Evolutionary conservation across 345 rosid species (phyloP), one percentile per base, ranked within the genome.

Genomic region (Limnanthes douglasii): DNA sequence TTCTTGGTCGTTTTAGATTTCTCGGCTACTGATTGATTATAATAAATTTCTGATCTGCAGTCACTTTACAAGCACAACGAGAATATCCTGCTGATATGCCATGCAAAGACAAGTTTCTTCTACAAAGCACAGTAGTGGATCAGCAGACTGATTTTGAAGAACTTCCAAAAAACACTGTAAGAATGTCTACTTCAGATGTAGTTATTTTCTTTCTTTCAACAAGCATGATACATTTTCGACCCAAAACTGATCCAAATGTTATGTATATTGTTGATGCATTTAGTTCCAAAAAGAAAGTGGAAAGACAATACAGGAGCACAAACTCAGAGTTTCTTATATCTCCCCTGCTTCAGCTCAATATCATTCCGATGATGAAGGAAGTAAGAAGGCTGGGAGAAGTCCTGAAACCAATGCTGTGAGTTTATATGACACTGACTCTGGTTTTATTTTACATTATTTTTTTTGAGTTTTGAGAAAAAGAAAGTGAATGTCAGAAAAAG

Each of bases 261-360:
- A n/a, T n/a, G n/a, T n/a, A n/a, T n/a, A n/a, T n/a, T n/a, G n/a
- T n/a, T n/a, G n/a, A n/a, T 49, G 46, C 44, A 20, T 49, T 24
- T 59, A 88, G 97, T 88, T 88, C 42, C 78, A 54, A 32, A 88
- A 79, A 62, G 93, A 74, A 25, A 60, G 59, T 54, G 83, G 76
- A 46, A 83, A 56, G 56, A 34, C 54, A 13, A 51, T 88, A 38
- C 72, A 82, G 55, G 97, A 88, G 47, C 62, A 69, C 61, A 79
- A 76, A 68, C 93, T 90, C 36, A 90, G 69, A 66, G 98, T 84
- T 52, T 50, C 70, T 1, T 80, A 84, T 46, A 37, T 54, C 27
- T 11, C 80, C 24, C 69, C 78, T 15, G 59, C 73, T 18, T 60
- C 88, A 15, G 15, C 71, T 22, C 70, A 61, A 48, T 78, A 57